Percentiles rank a stretch among this genome's conserved stretches.
Conservation (phyloP, 768 basidiomycete species). For the Royoungia palumana region DNA sequence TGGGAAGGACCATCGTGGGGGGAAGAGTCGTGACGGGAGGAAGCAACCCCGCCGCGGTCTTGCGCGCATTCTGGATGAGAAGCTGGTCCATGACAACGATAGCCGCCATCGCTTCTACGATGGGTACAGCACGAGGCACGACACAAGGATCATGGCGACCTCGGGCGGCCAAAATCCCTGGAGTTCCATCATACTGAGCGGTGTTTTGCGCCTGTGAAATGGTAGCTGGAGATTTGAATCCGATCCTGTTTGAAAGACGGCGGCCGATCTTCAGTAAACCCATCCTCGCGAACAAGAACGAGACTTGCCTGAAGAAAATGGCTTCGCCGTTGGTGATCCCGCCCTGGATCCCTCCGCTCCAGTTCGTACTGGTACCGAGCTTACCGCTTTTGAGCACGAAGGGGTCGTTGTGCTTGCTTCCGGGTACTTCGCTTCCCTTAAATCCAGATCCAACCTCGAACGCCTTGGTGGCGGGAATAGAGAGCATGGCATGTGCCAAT, state of each 20-base stretch:
- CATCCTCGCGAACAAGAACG: background rate
- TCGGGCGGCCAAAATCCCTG: conserved; percentile 82
- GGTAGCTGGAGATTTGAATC: conserved; percentile 98
- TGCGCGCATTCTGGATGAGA: conserved; percentile 83
- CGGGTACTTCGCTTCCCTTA: conserved; percentile 89
- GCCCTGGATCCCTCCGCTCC: conserved; percentile 97
- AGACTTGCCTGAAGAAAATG: conserved; percentile 87
- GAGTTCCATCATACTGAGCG: conserved; percentile 89
- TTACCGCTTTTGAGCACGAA: conserved; percentile 71
- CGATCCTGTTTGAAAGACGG: conserved; percentile 52
- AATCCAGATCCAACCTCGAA: conserved; percentile 99
- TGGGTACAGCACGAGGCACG: conserved; percentile 94
- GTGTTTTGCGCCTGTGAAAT: conserved; percentile 91
- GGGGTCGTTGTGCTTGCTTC: conserved; percentile 89
- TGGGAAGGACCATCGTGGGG: conserved; percentile 82
- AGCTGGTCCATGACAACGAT: conserved; percentile 94
- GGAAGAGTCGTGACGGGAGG: conserved; percentile 87
- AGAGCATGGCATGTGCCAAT: conserved; percentile 97
- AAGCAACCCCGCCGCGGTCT: conserved; percentile 69
- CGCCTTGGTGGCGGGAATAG: conserved; percentile 96
- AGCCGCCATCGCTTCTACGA: conserved; percentile 97
- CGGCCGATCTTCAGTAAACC: conserved; percentile 8
- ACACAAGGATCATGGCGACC: conserved; percentile 98
- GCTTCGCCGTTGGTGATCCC: conserved; percentile 97
- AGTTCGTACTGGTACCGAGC: conserved; percentile 85